Conservation (phyloP, 441 rosid genomes). For the Euphorbia corollata region DNA sequence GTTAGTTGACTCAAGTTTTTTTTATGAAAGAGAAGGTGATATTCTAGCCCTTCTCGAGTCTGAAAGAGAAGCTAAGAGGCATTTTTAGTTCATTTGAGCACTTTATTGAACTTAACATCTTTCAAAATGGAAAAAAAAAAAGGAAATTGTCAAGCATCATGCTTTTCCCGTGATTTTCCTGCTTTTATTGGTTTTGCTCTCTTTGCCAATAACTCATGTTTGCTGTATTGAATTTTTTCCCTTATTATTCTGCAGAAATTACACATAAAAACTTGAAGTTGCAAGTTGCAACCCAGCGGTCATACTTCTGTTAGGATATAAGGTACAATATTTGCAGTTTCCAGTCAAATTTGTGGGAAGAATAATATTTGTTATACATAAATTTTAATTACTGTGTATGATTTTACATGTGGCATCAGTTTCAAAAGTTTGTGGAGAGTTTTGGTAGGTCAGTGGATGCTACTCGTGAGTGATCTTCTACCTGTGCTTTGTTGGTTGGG, state of each 20-base stretch:
- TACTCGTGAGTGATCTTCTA: slow-evolving; percentile 55
- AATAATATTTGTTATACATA: background rate
- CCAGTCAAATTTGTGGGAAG: background rate
- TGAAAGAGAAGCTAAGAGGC: too few species aligned
- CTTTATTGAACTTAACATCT: slow-evolving; percentile 12
- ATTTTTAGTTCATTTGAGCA: background rate
- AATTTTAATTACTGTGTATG: too few species aligned
- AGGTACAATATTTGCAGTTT: slow-evolving; percentile 30
- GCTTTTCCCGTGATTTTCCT: slow-evolving; percentile 44
- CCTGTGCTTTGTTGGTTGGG: slow-evolving; percentile 46
- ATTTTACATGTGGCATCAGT: background rate
- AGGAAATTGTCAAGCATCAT: slow-evolving; percentile 32
- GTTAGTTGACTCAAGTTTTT: too few species aligned
- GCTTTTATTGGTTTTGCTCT: slow-evolving; percentile 16
- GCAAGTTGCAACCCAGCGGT: slow-evolving; percentile 32
- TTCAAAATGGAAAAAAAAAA: slow-evolving; percentile 18
- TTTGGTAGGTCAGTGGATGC: slow-evolving; percentile 33
- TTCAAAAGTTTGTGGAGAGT: slow-evolving; percentile 27
- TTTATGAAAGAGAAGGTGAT: too few species aligned
- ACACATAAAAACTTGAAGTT: slow-evolving; percentile 35
- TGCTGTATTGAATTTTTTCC: slow-evolving; percentile 14
- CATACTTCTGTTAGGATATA: slow-evolving; percentile 32
- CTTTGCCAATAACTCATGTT: slow-evolving; percentile 8
- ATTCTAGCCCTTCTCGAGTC: too few species aligned
- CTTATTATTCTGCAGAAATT: slow-evolving; percentile 34